Evolutionary conservation across 176 grass and related monocot species (phyloP).

Genomic region (Metroxylon sagu): DNA sequence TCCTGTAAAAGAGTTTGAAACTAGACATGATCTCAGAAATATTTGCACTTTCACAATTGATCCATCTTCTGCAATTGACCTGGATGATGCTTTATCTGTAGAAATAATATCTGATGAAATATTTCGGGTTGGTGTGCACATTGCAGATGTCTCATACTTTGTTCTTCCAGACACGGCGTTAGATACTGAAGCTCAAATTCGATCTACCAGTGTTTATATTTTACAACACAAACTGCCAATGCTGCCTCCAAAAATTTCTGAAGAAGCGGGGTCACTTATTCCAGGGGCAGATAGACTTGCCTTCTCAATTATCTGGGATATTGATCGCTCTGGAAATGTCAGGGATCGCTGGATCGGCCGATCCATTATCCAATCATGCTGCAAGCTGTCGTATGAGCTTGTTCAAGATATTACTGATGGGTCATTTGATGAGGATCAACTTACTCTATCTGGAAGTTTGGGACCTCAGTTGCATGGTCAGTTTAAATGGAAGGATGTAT

Average conservation of each 20-base stretch:
- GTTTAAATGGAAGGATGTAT: constrained; percentile 54
- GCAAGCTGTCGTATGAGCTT: constrained; percentile 79
- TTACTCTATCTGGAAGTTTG: constrained; percentile 25
- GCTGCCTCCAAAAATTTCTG: constrained; percentile 69
- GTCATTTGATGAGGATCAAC: constrained; percentile 16
- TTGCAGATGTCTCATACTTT: constrained; percentile 92
- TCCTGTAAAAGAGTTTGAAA: constrained; percentile 55
- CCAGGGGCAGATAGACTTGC: constrained; percentile 78
- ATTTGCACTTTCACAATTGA: constrained; percentile 79
- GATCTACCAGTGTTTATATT: constrained; percentile 87
- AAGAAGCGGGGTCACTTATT: constrained; percentile 62
- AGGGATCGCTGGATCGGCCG: constrained; percentile 75
- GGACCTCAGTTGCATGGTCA: constrained; percentile 51
- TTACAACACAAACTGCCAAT: constrained; percentile 60
- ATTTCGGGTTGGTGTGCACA: constrained; percentile 80
- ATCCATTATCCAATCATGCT: constrained; percentile 74
- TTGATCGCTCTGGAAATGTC: constrained; percentile 69
- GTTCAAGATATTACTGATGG: constrained; percentile 58
- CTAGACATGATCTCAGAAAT: constrained; percentile 68
- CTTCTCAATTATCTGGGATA: constrained; percentile 91
- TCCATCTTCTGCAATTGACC: constrained; percentile 59
- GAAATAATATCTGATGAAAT: constrained; percentile 49
- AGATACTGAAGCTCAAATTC: constrained; percentile 71
- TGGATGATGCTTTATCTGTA: constrained; percentile 94
- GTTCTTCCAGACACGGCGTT: constrained; percentile 65